Evolutionary conservation across 176 grass and related monocot genomes (phyloP), one percentile per base, ranked within the genome.

Genomic region (Zoysia japonica): DNA sequence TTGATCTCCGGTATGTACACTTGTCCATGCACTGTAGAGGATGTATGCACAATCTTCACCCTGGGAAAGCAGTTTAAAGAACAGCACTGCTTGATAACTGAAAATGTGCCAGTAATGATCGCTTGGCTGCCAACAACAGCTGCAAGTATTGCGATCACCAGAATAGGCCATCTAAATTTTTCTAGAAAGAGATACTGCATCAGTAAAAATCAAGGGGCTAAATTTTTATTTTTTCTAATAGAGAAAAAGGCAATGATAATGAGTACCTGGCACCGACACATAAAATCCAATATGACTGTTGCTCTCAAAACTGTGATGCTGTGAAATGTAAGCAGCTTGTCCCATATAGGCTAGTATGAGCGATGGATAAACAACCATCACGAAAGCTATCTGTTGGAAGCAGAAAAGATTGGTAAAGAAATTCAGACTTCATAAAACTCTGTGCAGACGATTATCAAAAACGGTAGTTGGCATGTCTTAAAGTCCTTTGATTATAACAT

Each of bases 1-100:
- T 98, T 98, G 75, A 94, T 94, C 85, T 99, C 92, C 4, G 96
- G 96, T 64, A 99, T 95, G 79, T 99, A 99, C 86, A 99, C 89
- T 75, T 99, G 96, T 47, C 96, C 96, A 2, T 95, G 96, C 16
- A 89, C 77, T 14, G 85, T 89, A 8, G 92, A 95, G 38, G 96
- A 99, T 57, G 96, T 99, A 82, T 99, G 96, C 71, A 96, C 71
- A 19, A 95, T 91, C 90, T 99, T 99, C 77, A 99, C 92, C 40
- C 92, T 81, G n/a, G 96, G 96, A 69, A 99, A 99, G 73, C 96
- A 99, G 61, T 72, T 88, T 83, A 96, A 83, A 53, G 92, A 89
- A 36, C 90, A 91, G 62, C 92, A 99, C 66, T 99, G 96, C 79
- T 99, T 99, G 68, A 99, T 96, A 55, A 99, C 93, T 9, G 96